Evolutionary conservation across 2,329 filamentous ascomycete species (phyloP).

Genomic region (Penicillium sp.): DNA sequence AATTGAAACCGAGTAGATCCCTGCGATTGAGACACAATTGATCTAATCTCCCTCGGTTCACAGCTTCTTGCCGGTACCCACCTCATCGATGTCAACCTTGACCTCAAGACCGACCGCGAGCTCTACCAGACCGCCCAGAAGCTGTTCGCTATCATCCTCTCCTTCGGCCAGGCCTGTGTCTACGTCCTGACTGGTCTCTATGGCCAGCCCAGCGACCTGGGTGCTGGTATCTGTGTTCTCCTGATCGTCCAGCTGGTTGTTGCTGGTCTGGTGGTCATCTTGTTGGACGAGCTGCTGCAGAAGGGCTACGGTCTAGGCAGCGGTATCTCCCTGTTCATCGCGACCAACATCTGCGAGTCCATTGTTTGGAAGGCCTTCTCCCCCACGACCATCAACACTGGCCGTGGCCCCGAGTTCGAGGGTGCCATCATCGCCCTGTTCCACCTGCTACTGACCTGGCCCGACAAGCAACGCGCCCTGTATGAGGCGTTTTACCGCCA

Average conservation of each 20-base stretch:
- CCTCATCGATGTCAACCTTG: slow-evolving; percentile 99
- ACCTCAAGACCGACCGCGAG: slow-evolving; percentile 99
- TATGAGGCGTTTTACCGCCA: slow-evolving; percentile 99
- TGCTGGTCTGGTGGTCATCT: slow-evolving; percentile 96
- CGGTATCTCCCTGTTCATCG: slow-evolving; percentile 98
- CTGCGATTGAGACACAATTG: neutral
- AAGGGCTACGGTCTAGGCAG: slow-evolving; percentile 98
- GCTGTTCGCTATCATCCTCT: slow-evolving; percentile 95
- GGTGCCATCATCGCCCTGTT: slow-evolving; percentile 96
- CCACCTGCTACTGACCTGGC: slow-evolving; percentile 97
- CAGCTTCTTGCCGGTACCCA: slow-evolving; percentile 95
- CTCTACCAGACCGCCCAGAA: slow-evolving; percentile 99
- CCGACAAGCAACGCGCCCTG: slow-evolving; percentile 97
- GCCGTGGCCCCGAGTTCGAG: slow-evolving; percentile 97
- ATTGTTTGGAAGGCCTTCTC: slow-evolving; percentile 99
- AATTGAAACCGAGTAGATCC: neutral
- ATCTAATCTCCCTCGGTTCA: slow-evolving; percentile 15
- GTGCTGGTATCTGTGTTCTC: slow-evolving; percentile 96
- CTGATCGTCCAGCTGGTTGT: slow-evolving; percentile 97
- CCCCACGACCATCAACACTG: slow-evolving; percentile 98
- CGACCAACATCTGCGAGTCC: slow-evolving; percentile 99
- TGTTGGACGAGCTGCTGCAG: slow-evolving; percentile 97
- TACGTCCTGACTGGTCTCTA: slow-evolving; percentile 98
- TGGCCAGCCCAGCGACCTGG: slow-evolving; percentile 91
- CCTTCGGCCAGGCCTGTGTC: slow-evolving; percentile 94